phyloP scores from a whole-genome alignment of 345 rosid genomes.

The Citrus inodora region DNA sequence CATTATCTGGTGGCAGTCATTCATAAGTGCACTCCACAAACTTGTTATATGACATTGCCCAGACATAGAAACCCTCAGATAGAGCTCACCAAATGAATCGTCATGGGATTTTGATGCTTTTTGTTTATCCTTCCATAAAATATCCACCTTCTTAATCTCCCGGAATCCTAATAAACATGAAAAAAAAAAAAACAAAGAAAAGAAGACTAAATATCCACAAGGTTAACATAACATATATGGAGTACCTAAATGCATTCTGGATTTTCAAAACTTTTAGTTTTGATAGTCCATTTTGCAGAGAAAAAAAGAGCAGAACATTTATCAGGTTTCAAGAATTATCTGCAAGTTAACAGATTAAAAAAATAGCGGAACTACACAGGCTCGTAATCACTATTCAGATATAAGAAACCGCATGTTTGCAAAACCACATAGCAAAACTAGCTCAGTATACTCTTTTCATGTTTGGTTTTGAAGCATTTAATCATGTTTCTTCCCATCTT shows the following conservation, averaged over 20 bases:
- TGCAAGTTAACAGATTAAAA: neutral
- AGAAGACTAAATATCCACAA: neutral
- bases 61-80: conserved; percentile 65
- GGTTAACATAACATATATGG: neutral
- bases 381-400: neutral
- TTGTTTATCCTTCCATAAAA: conserved; percentile 65
- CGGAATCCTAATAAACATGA: conserved; percentile 46
- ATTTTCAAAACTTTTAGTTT: neutral
- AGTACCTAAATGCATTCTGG: conserved; percentile 1
- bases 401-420: neutral
- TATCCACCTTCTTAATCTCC: conserved; percentile 75
- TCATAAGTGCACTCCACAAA: conserved; percentile 62
- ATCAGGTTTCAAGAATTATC: neutral
- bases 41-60: conserved; percentile 38
- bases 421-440: neutral
- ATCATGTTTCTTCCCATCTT: neutral
- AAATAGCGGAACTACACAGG: neutral
- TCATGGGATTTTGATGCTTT: conserved; percentile 33
- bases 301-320: neutral
- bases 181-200: conserved; percentile 11
- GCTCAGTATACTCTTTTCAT: neutral
- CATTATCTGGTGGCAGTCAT: conserved; percentile 60
- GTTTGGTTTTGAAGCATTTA: neutral
- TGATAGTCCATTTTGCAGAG: neutral
- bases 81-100: conserved; percentile 57